These are phyloP conservation scores for Rutstroemia sp. DNA, from an alignment of 2,329 filamentous ascomycete genomes.

Conservation along the genomic window DNA sequence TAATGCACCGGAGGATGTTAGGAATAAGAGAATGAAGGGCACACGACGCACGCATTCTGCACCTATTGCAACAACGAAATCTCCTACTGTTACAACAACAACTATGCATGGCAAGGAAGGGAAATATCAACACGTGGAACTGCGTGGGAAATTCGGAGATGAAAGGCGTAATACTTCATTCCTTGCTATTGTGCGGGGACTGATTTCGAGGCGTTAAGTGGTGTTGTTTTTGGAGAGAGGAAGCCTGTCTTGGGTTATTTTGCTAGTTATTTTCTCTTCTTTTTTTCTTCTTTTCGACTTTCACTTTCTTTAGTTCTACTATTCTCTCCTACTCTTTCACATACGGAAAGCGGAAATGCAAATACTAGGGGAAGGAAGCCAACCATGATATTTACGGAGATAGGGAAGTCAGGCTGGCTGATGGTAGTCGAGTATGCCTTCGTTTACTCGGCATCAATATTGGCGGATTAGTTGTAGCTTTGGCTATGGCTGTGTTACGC, in stretches of 20 bases:
- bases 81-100: background rate
- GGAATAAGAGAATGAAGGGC: conserved; percentile 6
- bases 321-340: no score
- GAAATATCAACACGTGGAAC: conserved; percentile 5
- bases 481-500: no score
- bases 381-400: no score
- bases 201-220: conserved; percentile 9
- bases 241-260: background rate
- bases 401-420: no score
- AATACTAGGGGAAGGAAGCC: no score
- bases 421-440: no score
- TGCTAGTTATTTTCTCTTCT: conserved; percentile 1
- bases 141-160: background rate
- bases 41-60: conserved; percentile 4
- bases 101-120: conserved; percentile 4
- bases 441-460: no score
- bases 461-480: no score
- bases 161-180: conserved; percentile 10
- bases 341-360: no score
- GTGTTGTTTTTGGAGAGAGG: conserved; percentile 6
- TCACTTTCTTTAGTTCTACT: no score
- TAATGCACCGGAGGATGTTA: conserved; percentile 2
- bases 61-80: background rate
- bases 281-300: no score
- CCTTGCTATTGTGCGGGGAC: conserved; percentile 7